phyloP scores from a whole-genome alignment of 2,329 filamentous ascomycete species.

The Aspergillus luchuensis region DNA sequence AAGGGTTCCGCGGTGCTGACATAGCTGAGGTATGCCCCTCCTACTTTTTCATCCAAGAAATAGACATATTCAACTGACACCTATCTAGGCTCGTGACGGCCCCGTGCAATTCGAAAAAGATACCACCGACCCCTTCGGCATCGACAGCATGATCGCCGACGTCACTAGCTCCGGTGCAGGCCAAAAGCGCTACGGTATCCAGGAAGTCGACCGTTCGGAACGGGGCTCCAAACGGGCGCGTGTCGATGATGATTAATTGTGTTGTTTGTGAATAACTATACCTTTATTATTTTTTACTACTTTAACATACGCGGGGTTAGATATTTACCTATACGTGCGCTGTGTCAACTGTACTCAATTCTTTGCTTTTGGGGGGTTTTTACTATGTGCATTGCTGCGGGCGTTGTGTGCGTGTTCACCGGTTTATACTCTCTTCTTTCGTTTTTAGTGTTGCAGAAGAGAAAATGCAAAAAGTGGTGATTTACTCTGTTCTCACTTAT shows the following conservation, averaged over 20 bases:
- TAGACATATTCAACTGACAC: neutral
- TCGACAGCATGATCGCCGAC: slow-evolving; percentile 89
- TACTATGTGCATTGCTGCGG: neutral
- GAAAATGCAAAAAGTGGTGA: neutral
- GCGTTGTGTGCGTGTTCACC: neutral
- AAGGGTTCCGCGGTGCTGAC: slow-evolving; percentile 82
- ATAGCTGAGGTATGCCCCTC: slow-evolving; percentile 69
- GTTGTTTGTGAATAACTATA: neutral
- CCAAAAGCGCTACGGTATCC: slow-evolving; percentile 49
- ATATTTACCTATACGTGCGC: slow-evolving; percentile 1
- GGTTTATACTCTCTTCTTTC: neutral
- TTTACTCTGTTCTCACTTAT: no score
- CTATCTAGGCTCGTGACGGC: slow-evolving; percentile 70
- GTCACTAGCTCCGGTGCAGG: slow-evolving; percentile 58
- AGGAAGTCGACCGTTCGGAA: slow-evolving; percentile 41
- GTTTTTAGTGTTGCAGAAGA: neutral
- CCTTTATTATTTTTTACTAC: neutral
- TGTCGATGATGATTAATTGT: slow-evolving; percentile 67
- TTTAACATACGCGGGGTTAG: neutral
- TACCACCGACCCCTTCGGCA: slow-evolving; percentile 81
- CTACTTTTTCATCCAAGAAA: no score
- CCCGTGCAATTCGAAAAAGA: slow-evolving; percentile 98
- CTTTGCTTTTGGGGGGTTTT: neutral
- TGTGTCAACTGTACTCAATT: slow-evolving; percentile 8
- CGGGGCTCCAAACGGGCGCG: slow-evolving; percentile 68